A percentile compares a stretch with the other conserved stretches of the same genome.
Evolutionary conservation across 768 basidiomycete species (phyloP).

Genomic region (Piloderma croceum): DNA sequence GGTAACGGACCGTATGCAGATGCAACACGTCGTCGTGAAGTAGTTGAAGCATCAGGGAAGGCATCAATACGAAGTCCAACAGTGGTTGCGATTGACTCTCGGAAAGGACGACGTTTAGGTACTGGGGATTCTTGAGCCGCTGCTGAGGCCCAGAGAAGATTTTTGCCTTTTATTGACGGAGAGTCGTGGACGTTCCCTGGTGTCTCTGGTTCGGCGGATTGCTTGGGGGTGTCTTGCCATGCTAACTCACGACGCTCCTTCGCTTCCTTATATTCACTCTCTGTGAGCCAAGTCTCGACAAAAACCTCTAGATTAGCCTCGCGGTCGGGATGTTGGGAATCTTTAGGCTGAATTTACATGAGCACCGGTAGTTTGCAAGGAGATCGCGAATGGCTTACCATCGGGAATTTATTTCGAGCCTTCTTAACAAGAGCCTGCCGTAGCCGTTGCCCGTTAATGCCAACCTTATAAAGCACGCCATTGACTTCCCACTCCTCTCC

Average conservation of each 20-base stretch:
- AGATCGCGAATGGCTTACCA: constrained; percentile 43
- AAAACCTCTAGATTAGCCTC: constrained; percentile 62
- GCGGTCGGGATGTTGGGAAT: constrained; percentile 74
- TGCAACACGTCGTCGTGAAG: constrained; percentile 40
- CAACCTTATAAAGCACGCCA: constrained; percentile 67
- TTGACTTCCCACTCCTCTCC: constrained; percentile 77
- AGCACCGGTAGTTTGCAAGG: neutral
- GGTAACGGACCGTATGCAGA: constrained; percentile 23
- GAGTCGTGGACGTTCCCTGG: constrained; percentile 34
- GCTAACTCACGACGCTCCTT: constrained; percentile 56
- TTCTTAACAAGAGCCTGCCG: constrained; percentile 69
- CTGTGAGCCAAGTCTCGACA: constrained; percentile 76
- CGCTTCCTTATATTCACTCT: constrained; percentile 63
- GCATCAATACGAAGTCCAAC: constrained; percentile 45
- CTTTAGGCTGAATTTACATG: constrained; percentile 50
- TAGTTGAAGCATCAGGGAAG: constrained; percentile 37
- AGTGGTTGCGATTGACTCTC: constrained; percentile 43
- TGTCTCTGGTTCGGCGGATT: constrained; percentile 38
- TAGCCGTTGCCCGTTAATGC: constrained; percentile 61
- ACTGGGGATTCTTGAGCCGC: constrained; percentile 32
- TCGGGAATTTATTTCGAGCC: constrained; percentile 60
- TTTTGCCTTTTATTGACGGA: constrained; percentile 52
- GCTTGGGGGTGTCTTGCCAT: constrained; percentile 57
- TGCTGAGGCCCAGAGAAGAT: constrained; percentile 65
- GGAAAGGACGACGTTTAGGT: constrained; percentile 29